phyloP scores from a whole-genome alignment of 306 rosid species.

The Chamaecrista fasciculata region DNA sequence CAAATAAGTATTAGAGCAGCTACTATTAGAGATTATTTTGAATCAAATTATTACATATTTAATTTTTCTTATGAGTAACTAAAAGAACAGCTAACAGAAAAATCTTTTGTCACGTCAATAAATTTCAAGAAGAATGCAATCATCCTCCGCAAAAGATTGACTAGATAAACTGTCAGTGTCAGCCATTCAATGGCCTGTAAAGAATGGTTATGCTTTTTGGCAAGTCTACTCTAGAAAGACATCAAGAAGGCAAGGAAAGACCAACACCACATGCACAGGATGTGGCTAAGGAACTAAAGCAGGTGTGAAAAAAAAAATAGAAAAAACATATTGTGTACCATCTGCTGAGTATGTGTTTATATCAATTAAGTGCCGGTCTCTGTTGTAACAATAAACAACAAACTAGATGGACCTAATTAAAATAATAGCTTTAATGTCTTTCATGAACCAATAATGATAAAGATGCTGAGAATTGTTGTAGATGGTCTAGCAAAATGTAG shows the following conservation, averaged over 20 bases:
- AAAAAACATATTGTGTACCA: conserved; percentile 12
- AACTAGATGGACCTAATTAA: background rate
- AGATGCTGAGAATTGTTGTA: background rate
- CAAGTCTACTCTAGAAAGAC: background rate
- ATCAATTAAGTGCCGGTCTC: background rate
- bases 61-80: background rate
- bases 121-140: background rate
- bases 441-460: conserved; percentile 5
- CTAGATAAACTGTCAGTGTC: background rate
- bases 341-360: conserved; percentile 3
- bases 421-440: conserved; percentile 7
- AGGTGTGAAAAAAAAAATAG: conserved; percentile 6
- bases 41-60: background rate
- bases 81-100: background rate
- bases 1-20: conserved; percentile 4
- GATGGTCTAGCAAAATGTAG: background rate
- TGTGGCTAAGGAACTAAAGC: background rate
- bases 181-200: background rate
- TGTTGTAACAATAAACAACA: background rate
- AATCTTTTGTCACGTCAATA: background rate
- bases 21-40: background rate
- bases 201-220: background rate
- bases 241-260: conserved; percentile 20
- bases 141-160: background rate
- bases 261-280: conserved; percentile 13